phyloP scores from a whole-genome alignment of 2,329 filamentous ascomycete genomes.

The Fusarium nodosum region DNA sequence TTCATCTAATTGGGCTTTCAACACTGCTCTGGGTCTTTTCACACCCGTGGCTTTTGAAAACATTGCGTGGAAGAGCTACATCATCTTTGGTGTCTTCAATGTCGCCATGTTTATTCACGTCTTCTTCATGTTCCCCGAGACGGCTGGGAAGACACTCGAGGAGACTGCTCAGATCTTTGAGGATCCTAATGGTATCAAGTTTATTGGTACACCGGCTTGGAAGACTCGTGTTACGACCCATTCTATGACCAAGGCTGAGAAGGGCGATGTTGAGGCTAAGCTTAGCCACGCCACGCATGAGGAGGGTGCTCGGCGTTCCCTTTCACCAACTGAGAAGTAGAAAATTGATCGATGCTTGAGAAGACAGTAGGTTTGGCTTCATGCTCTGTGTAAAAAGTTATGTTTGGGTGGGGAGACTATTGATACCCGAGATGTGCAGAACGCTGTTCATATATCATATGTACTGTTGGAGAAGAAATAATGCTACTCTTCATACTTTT shows the following conservation, averaged over 20 bases:
- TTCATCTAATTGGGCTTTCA: conserved; percentile 59
- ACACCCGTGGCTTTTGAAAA: conserved; percentile 47
- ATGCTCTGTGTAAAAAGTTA: neutral
- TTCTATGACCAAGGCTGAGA: conserved; percentile 26
- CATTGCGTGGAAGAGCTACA: conserved; percentile 44
- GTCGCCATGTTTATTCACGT: conserved; percentile 42
- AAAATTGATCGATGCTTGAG: accelerated
- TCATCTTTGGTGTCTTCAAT: conserved; percentile 45
- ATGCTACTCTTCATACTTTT: neutral
- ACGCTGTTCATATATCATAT: neutral
- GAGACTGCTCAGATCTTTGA: conserved; percentile 67
- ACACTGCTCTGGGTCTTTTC: conserved; percentile 57
- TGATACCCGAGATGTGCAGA: neutral
- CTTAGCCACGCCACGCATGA: conserved; percentile 21
- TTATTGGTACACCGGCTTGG: conserved; percentile 43
- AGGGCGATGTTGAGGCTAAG: conserved; percentile 44
- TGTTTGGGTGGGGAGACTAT: neutral
- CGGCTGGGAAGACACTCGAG: conserved; percentile 66
- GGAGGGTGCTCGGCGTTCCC: neutral
- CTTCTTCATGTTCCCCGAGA: conserved; percentile 64
- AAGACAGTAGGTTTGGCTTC: neutral
- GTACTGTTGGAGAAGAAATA: neutral
- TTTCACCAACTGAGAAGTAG: conserved; percentile 9
- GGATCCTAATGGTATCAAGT: conserved; percentile 39
- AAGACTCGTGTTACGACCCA: conserved; percentile 37